Percentiles rank a stretch among this genome's conserved stretches.
Evolutionary conservation across 2,329 filamentous ascomycete genomes (phyloP).

Genomic region (Hypoxylon sp.): DNA sequence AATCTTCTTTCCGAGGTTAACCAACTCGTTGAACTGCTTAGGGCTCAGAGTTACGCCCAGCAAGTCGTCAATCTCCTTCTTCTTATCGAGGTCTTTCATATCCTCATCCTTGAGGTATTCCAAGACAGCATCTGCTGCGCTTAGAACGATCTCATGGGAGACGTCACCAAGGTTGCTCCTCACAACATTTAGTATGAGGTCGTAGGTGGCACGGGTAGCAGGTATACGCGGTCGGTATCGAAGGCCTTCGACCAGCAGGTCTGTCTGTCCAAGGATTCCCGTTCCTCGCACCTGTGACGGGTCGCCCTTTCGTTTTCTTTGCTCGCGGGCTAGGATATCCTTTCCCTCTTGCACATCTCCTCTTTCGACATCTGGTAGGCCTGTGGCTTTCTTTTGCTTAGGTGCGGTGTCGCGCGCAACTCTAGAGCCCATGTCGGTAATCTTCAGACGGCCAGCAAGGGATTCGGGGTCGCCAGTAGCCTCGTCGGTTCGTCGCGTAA

Average conservation of each 20-base stretch:
- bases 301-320: slow-evolving; percentile 88
- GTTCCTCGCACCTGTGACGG: slow-evolving; percentile 77
- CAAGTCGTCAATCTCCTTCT: slow-evolving; percentile 96
- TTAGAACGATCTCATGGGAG: slow-evolving; percentile 89
- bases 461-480: slow-evolving; percentile 98
- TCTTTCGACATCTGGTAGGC: slow-evolving; percentile 79
- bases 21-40: slow-evolving; percentile 96
- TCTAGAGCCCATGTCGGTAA: slow-evolving; percentile 93
- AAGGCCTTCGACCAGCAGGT: slow-evolving; percentile 90
- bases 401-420: slow-evolving; percentile 85
- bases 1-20: slow-evolving; percentile 98
- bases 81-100: slow-evolving; percentile 97
- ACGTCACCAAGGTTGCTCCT: slow-evolving; percentile 92
- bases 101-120: slow-evolving; percentile 96
- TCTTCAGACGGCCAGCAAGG: slow-evolving; percentile 91
- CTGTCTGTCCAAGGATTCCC: slow-evolving; percentile 86
- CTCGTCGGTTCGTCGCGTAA: slow-evolving; percentile 92
- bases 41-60: slow-evolving; percentile 84
- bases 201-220: slow-evolving; percentile 92
- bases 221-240: slow-evolving; percentile 92
- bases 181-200: slow-evolving; percentile 92
- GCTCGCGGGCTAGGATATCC: slow-evolving; percentile 86
- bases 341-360: slow-evolving; percentile 84
- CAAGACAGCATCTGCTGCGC: slow-evolving; percentile 91
- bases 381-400: slow-evolving; percentile 82